phyloP scores from a whole-genome alignment of 306 rosid species.

The Phaseolus lunatus region DNA sequence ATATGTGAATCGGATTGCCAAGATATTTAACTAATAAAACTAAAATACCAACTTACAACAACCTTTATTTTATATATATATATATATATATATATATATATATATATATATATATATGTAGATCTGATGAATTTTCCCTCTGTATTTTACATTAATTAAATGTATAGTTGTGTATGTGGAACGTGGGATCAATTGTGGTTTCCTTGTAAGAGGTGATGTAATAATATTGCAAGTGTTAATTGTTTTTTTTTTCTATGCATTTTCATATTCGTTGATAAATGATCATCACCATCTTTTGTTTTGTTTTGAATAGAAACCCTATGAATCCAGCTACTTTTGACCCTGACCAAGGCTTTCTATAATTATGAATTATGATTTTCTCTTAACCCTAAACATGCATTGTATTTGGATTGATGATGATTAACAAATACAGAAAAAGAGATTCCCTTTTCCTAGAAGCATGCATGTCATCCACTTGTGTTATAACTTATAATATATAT shows the following conservation, averaged over 20 bases:
- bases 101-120: too few relatives aligned
- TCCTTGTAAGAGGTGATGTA: neutral
- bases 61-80: neutral
- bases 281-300: neutral
- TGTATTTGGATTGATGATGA: slow-evolving; percentile 32
- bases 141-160: neutral
- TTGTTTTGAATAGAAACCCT: neutral
- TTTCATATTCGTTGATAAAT: slow-evolving; percentile 23
- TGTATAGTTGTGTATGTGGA: neutral
- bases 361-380: slow-evolving; percentile 8
- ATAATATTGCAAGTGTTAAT: slow-evolving; percentile 12
- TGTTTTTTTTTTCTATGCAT: neutral
- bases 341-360: neutral
- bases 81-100: too few relatives aligned
- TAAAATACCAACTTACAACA: neutral
- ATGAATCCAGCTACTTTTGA: slow-evolving; percentile 32
- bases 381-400: slow-evolving; percentile 36
- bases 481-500: neutral
- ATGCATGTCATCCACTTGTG: slow-evolving; percentile 23
- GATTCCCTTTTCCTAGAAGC: slow-evolving; percentile 34
- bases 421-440: neutral
- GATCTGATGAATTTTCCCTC: neutral
- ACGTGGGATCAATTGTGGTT: neutral
- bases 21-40: neutral
- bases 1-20: neutral